Evolutionary conservation across 306 rosid genomes (phyloP).

Genomic region (Rosa lucieae): DNA sequence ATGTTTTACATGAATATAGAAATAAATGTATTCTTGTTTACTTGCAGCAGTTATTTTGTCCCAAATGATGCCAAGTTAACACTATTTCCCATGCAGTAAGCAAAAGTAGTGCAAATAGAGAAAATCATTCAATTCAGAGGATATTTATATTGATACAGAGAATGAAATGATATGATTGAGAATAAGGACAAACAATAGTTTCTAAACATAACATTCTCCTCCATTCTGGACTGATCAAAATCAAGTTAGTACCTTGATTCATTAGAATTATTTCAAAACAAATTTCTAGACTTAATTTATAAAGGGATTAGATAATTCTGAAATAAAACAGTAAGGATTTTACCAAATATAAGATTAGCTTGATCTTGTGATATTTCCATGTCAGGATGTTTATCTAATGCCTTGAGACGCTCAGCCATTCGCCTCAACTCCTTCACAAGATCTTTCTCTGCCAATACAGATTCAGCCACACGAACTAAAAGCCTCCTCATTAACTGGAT

Average conservation of each 20-base stretch:
- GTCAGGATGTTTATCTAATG: slow-evolving; percentile 54
- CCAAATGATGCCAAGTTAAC: neutral
- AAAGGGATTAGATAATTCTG: neutral
- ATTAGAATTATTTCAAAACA: neutral
- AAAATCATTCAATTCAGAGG: neutral
- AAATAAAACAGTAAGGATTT: neutral
- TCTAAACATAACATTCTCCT: neutral
- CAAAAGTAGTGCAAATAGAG: neutral
- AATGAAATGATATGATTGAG: neutral
- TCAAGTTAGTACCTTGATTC: neutral
- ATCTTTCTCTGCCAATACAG: slow-evolving; percentile 41
- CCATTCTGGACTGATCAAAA: neutral
- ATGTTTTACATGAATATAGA: neutral
- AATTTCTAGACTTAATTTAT: neutral
- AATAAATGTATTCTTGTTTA: neutral
- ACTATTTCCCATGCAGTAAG: neutral
- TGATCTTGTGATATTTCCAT: slow-evolving; percentile 50
- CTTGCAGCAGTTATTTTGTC: neutral
- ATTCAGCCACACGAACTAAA: slow-evolving; percentile 32
- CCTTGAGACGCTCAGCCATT: slow-evolving; percentile 65
- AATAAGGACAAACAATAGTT: neutral
- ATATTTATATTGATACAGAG: neutral
- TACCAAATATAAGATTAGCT: slow-evolving; percentile 50
- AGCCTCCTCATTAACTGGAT: slow-evolving; percentile 71
- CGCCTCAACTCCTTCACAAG: slow-evolving; percentile 47